phyloP scores from a whole-genome alignment of 1,139 yeast species.

The Magnusiomyces ingens region DNA sequence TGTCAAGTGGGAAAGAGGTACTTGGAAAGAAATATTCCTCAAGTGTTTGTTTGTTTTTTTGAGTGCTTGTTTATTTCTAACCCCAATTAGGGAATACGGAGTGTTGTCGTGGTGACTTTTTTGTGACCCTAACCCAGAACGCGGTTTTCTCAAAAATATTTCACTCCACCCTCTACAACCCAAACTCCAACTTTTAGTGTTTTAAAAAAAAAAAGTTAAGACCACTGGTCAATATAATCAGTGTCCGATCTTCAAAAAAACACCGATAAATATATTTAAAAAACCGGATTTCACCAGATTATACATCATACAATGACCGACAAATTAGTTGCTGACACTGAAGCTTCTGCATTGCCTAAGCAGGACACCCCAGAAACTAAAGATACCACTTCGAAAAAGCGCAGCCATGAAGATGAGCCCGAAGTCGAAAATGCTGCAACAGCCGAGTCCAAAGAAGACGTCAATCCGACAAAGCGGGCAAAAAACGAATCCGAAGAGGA shows the following conservation, averaged over 20 bases:
- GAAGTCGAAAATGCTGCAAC: not conserved
- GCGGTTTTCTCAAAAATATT: too few relatives aligned
- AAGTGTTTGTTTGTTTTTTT: not conserved
- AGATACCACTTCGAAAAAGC: not conserved
- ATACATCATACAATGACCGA: too few relatives aligned
- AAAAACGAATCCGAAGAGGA: not conserved
- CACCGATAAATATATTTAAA: too few relatives aligned
- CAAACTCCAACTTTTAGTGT: not conserved
- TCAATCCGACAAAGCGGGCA: not conserved
- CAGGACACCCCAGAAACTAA: not conserved
- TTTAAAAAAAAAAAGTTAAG: not conserved
- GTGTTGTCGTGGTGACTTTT: not conserved
- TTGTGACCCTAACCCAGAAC: too few relatives aligned
- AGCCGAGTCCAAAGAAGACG: not conserved
- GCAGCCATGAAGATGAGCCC: not conserved
- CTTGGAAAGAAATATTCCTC: not conserved
- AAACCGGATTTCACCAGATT: too few relatives aligned
- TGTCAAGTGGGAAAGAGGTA: not conserved
- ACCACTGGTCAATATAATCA: not conserved
- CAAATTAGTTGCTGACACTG: too few relatives aligned
- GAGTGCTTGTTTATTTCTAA: not conserved
- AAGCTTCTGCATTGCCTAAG: too few relatives aligned
- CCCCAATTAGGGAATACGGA: not conserved
- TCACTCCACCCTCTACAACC: not conserved
- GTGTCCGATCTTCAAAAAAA: too few relatives aligned